Evolutionary conservation across 371 early-diverging fungal genomes (phyloP).

Genomic region (Dichotomocladium elegans): DNA sequence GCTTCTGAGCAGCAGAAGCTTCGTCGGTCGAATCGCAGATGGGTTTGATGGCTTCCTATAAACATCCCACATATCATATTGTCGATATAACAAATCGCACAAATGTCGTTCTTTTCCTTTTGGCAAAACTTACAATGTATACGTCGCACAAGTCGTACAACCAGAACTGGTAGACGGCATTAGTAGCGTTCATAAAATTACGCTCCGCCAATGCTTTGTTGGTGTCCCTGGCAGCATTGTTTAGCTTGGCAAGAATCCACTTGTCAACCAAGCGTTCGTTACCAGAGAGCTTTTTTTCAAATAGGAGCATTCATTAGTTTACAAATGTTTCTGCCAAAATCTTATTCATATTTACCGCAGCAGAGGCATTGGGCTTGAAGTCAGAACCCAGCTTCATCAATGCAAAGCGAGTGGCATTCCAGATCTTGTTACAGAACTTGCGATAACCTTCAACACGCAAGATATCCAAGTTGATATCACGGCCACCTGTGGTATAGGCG

Average conservation of each 20-base stretch:
- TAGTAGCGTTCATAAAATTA: conserved; percentile 96
- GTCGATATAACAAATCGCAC: not conserved
- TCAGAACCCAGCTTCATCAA: conserved; percentile 86
- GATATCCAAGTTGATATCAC: conserved; percentile 98
- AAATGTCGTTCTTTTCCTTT: not conserved
- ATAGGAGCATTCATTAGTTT: not conserved
- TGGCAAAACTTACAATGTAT: conserved; percentile 59
- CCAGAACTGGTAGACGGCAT: conserved; percentile 92
- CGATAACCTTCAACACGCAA: conserved; percentile 97
- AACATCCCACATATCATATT: not conserved
- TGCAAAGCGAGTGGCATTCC: conserved; percentile 97
- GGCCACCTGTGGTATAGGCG: conserved; percentile 87
- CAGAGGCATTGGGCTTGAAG: conserved; percentile 65
- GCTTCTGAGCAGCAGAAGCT: conserved; percentile 47
- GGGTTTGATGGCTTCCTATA: conserved; percentile 81
- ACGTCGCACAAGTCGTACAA: conserved; percentile 98
- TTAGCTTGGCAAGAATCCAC: conserved; percentile 94
- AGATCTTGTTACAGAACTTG: conserved; percentile 99
- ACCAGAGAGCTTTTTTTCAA: conserved; percentile 56
- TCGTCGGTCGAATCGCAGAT: conserved; percentile 59
- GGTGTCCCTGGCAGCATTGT: conserved; percentile 74
- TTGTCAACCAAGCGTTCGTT: conserved; percentile 84
- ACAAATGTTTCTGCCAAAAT: not conserved
- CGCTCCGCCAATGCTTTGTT: conserved; percentile 77
- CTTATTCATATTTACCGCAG: conserved; percentile 20